These are phyloP conservation scores for Saitozyma podzolica DNA, from an alignment of 768 basidiomycete genomes.

Conservation along the genomic window DNA sequence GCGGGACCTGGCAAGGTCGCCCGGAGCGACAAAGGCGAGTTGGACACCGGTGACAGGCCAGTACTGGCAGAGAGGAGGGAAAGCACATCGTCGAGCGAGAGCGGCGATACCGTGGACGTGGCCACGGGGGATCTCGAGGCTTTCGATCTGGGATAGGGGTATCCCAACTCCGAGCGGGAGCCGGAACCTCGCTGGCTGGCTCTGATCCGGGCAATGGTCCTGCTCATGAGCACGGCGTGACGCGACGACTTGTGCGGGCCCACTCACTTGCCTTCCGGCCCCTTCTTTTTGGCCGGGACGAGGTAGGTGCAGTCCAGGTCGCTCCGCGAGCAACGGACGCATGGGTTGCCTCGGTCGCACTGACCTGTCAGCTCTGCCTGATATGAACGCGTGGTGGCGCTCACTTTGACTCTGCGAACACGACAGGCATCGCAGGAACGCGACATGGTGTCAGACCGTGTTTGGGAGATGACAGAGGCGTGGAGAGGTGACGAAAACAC, in stretches of 20 bases:
- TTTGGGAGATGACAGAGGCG: too few species aligned
- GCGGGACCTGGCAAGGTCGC: neutral
- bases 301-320: slow-evolving; percentile 1
- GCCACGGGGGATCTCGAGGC: neutral
- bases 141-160: neutral
- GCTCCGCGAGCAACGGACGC: neutral
- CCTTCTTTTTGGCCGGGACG: neutral
- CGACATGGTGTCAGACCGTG: too few species aligned
- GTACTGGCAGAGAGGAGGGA: too few species aligned
- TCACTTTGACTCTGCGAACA: slow-evolving; percentile 1
- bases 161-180: neutral
- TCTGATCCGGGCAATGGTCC: slow-evolving; percentile 1
- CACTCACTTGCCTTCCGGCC: slow-evolving; percentile 3
- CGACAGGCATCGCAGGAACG: neutral
- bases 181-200: neutral
- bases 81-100: neutral
- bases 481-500: too few species aligned
- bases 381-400: neutral
- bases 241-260: neutral
- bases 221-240: neutral
- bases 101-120: neutral
- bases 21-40: too few species aligned
- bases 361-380: neutral
- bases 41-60: too few species aligned
- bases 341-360: neutral